Percentiles rank a stretch among this genome's conserved stretches.
Conservation (phyloP, 805 yeast genomes). For the Starmerella ratchasimensis region DNA sequence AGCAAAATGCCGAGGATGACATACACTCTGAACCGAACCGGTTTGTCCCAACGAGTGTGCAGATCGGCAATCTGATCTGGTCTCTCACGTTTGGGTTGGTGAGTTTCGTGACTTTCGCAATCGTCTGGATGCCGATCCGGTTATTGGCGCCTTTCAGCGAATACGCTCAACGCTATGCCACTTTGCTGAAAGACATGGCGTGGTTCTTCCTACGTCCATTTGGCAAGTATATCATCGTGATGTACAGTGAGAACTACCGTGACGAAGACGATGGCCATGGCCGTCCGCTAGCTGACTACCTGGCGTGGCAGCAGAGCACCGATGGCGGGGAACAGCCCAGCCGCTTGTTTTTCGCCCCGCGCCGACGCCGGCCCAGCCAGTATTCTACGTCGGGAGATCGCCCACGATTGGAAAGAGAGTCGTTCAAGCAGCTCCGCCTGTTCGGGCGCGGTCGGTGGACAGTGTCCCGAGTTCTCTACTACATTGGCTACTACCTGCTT, state of each 20-base stretch:
- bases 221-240: constrained; percentile 73
- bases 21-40: constrained; percentile 60
- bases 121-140: constrained; percentile 37
- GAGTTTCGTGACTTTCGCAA: constrained; percentile 27
- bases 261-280: constrained; percentile 86
- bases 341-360: constrained; percentile 64
- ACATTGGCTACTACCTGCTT: constrained; percentile 49
- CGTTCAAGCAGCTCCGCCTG: constrained; percentile 32
- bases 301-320: constrained; percentile 57
- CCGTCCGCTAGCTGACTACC: constrained; percentile 67
- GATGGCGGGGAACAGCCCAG: constrained; percentile 10
- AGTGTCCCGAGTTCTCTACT: constrained; percentile 66
- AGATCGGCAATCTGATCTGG: constrained; percentile 62
- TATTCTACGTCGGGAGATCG: constrained; percentile 3
- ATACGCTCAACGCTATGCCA: constrained; percentile 49
- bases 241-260: constrained; percentile 64
- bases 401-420: background rate
- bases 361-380: constrained; percentile 19
- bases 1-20: constrained; percentile 81
- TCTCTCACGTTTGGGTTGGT: constrained; percentile 55
- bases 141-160: constrained; percentile 25
- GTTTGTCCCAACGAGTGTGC: constrained; percentile 46
- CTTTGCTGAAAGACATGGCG: constrained; percentile 9
- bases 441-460: constrained; percentile 94
- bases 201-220: constrained; percentile 55